Evolutionary conservation across 345 rosid genomes (phyloP), one percentile per base, ranked within the genome.

Genomic region (Pugionium dolabratum): DNA sequence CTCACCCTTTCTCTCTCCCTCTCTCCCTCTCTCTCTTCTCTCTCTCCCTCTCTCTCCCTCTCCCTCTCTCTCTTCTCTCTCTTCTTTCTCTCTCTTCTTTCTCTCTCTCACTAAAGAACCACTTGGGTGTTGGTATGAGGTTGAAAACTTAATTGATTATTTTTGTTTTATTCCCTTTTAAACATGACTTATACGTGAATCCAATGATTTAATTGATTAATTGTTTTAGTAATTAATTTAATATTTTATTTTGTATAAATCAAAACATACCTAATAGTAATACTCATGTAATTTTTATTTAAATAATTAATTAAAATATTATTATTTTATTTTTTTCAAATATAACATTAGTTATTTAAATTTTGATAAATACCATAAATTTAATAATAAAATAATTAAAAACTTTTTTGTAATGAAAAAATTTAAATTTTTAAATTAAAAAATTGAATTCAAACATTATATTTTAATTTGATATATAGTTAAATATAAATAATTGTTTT

Each of bases 151-250:
- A 18, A 18, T 18, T 18, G 18, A 18, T 18, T 71, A 64, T 49
- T 56, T 56, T 71, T 48, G 59, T 64, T 64, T 57, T 56, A 41
- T 50, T 58, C 52, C 44, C 59, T 57, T 63, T 64, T 64, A 28
- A 64, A 50, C 76, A 72, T 72, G 76, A 64, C 59, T 64, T 64
- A 64, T 64, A 56, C 70, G 70, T 72, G 70, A 72, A 72, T 41
- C 65, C 50, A 44, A 27, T 64, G 25, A 1, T 27, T 54, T 62
- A 18, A 30, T 5, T 64, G 1, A 1, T 46, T 42, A 52, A 6
- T 61, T 62, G 10, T 30, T 54, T 36, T 9, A 37, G 64, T 54
- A 37, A 10, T 42, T 46, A 31, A 37, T 40, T 71, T 37, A 31
- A 30, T 63, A 26, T 29, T 52, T 25, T 4, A 9, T 37, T 47